Conservation (phyloP, 305 asterid species). For the Solanum aculeatissimum region DNA sequence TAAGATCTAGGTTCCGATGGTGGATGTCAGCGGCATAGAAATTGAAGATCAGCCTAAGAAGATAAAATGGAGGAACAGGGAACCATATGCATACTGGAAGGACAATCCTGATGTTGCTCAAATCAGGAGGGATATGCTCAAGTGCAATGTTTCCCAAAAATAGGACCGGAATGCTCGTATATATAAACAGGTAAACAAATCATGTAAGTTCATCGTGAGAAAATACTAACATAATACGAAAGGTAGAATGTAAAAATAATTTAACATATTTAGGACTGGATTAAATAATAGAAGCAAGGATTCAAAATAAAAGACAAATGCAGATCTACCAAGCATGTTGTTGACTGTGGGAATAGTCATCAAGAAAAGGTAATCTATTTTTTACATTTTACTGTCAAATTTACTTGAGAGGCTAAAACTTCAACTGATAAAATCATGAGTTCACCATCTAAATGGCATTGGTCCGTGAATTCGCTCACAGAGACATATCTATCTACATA, state of each 20-base stretch:
- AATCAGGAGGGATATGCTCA: slow-evolving; percentile 34
- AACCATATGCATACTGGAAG: slow-evolving; percentile 56
- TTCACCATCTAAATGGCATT: too few species aligned
- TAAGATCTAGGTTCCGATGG: too few species aligned
- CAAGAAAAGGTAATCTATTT: slow-evolving; percentile 62
- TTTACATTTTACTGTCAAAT: not conserved
- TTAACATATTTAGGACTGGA: slow-evolving; percentile 59
- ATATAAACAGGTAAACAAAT: slow-evolving; percentile 30
- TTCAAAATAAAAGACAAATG: slow-evolving; percentile 77
- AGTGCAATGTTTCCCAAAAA: slow-evolving; percentile 32
- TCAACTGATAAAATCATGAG: too few species aligned
- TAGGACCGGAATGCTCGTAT: slow-evolving; percentile 56
- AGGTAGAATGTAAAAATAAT: not conserved
- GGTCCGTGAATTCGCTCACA: too few species aligned
- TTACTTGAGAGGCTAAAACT: too few species aligned
- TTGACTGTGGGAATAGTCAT: slow-evolving; percentile 78
- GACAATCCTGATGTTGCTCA: slow-evolving; percentile 35
- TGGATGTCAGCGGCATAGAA: too few species aligned
- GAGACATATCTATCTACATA: too few species aligned
- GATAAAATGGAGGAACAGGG: slow-evolving; percentile 42
- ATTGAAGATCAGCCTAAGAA: too few species aligned
- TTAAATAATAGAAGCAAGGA: slow-evolving; percentile 39
- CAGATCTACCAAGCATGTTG: slow-evolving; percentile 76
- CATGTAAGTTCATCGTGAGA: not conserved
- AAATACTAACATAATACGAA: not conserved